phyloP scores from a whole-genome alignment of 768 basidiomycete genomes.

The Ramaria sp. region DNA sequence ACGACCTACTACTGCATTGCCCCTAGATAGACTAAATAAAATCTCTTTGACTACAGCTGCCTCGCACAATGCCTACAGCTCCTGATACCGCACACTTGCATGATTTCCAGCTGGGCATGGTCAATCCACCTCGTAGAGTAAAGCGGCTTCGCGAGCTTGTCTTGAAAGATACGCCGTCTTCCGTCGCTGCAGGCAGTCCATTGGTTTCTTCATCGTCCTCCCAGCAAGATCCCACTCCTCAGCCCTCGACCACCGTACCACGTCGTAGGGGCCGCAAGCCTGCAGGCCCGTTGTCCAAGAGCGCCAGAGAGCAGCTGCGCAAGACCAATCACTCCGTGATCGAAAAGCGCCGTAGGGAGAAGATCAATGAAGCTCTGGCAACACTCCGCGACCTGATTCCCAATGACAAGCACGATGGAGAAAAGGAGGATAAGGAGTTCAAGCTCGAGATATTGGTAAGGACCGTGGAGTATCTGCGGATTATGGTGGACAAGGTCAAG shows the following conservation, averaged over 20 bases:
- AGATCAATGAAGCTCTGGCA: conserved; percentile 87
- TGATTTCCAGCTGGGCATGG: neutral
- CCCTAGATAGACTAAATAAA: no score
- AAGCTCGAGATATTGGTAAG: conserved; percentile 84
- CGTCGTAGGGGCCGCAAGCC: conserved; percentile 69
- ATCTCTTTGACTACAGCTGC: no score
- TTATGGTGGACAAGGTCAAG: conserved; percentile 47
- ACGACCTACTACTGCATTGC: neutral
- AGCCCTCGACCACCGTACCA: conserved; percentile 20
- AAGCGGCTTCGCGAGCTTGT: conserved; percentile 26
- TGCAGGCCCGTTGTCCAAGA: conserved; percentile 51
- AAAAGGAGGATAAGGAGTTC: conserved; percentile 75
- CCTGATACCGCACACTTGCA: no score
- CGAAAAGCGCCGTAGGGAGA: conserved; percentile 86
- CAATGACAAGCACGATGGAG: conserved; percentile 28
- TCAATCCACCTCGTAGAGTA: conserved; percentile 35
- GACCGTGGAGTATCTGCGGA: conserved; percentile 70
- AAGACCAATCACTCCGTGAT: conserved; percentile 93
- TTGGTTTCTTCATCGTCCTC: neutral
- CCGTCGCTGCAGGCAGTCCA: neutral
- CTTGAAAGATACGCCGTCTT: neutral
- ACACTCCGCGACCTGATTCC: conserved; percentile 74
- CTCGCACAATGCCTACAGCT: no score
- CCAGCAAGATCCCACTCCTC: neutral
- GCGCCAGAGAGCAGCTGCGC: conserved; percentile 75